Evolutionary conservation across 2,329 filamentous ascomycete genomes (phyloP), one percentile per base, ranked within the genome.

Genomic region (Beauveria sp.): DNA sequence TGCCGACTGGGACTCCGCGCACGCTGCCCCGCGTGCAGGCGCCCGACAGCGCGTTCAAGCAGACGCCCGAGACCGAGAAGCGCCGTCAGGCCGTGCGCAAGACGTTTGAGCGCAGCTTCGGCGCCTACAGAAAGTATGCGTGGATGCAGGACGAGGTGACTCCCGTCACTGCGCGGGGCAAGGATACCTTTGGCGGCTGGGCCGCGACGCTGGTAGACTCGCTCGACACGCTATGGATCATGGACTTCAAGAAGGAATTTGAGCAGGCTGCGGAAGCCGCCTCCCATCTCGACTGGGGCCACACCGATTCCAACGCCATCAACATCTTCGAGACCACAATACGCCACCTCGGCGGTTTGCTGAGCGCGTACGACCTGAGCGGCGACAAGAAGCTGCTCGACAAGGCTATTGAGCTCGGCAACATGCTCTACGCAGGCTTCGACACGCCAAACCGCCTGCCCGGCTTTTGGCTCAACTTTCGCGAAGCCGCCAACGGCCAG

Each of bases 301-400:
- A 73, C 7, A 82, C 81, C 2, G 70, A 66, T 7, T 65, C 66
- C 46, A 54, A 64, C 18, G 61, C 79, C 51, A 81, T 88, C 63
- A 87, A 86, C 55, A 72, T 88, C 1, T 88, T 89, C 61, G 86
- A 89, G 71, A 88, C 85, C 0, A 88, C 82, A 2, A 88, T 88
- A 62, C 79, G 86, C 40, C 88, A 88, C 67, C 77, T 89, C 0
- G 86, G 86, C 18, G 86, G 86, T 3, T 77, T 89, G 55, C 68
- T 89, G 53, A 82, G 83, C 10, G 86, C 86, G 0, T 88, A 88
- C 67, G 86, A 89, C 67, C 71, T 89, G n/a, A 87, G 83, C 66
- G 77, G 76, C 43, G 79, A 78, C 64, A 73, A 77, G 63, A 73
- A 73, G 18, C 71, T 88, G 52, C 74, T 89, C 55, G 72, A 73